Conservation (phyloP, 1,139 yeast genomes). For the Candida labiduridarum region DNA sequence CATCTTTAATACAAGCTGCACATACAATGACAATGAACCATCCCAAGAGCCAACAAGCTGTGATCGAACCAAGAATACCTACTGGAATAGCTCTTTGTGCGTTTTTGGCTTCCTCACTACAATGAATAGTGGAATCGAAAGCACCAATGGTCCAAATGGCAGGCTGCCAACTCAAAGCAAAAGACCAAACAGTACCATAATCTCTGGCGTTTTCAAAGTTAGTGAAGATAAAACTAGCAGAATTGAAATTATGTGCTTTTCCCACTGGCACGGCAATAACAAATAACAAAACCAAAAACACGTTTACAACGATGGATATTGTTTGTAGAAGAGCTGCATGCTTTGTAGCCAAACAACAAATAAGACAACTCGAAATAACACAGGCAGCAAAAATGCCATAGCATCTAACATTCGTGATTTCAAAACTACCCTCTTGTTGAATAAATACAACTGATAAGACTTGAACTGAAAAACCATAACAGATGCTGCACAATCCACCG, state of each 20-base stretch:
- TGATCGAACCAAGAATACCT: conserved; percentile 54
- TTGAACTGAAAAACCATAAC: conserved; percentile 41
- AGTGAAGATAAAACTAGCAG: conserved; percentile 54
- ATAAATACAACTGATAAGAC: conserved; percentile 37
- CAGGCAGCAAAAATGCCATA: conserved; percentile 44
- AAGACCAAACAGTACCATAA: conserved; percentile 73
- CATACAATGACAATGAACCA: conserved; percentile 57
- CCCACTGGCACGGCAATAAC: conserved; percentile 70
- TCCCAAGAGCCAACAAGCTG: conserved; percentile 63
- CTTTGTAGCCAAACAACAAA: conserved; percentile 37
- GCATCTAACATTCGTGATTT: conserved; percentile 30
- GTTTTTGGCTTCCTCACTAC: conserved; percentile 70
- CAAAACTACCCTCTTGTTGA: conserved; percentile 32
- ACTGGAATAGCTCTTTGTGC: conserved; percentile 68
- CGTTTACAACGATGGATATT: conserved; percentile 57
- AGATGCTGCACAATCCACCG: conserved; percentile 41
- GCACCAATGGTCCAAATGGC: conserved; percentile 71
- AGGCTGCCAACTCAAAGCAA: conserved; percentile 61
- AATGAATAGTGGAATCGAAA: conserved; percentile 72
- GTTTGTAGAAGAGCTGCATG: conserved; percentile 62
- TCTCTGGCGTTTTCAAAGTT: conserved; percentile 53
- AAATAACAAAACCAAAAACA: conserved; percentile 56
- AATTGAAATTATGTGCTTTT: conserved; percentile 30
- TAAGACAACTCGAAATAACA: conserved; percentile 26
- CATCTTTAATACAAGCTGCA: conserved; percentile 54